Percentiles rank a stretch among this genome's conserved stretches.
Conservation (phyloP, 2,329 filamentous ascomycete species). For the Alternaria incomplexa region DNA sequence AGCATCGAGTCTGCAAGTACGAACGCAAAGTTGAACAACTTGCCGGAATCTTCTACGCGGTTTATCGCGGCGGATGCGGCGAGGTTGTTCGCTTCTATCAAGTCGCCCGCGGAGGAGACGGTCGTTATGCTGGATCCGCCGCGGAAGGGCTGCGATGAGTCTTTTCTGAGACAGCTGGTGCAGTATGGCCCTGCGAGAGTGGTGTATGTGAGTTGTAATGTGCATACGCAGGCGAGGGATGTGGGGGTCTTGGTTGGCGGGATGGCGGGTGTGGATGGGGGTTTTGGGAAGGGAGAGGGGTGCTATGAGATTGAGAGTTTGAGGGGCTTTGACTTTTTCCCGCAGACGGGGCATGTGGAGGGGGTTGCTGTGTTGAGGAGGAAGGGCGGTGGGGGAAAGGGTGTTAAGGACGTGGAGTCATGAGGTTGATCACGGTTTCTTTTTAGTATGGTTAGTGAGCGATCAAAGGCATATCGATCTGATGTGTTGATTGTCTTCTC, state of each 20-base stretch:
- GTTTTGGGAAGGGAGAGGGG: constrained; percentile 46
- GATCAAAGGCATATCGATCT: neutral
- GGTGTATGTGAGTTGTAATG: constrained; percentile 96
- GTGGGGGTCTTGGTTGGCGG: constrained; percentile 86
- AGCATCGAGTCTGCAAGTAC: constrained; percentile 79
- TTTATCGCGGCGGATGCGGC: constrained; percentile 92
- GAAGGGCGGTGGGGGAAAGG: constrained; percentile 29
- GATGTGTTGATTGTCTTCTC: constrained; percentile 10
- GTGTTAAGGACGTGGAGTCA: neutral
- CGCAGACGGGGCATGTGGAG: constrained; percentile 76
- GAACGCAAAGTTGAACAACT: constrained; percentile 79
- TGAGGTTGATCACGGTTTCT: neutral
- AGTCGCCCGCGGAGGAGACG: constrained; percentile 79
- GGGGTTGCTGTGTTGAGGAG: constrained; percentile 65
- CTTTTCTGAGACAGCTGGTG: constrained; percentile 82
- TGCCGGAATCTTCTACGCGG: constrained; percentile 70
- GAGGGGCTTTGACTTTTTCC: constrained; percentile 95
- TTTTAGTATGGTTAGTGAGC: neutral
- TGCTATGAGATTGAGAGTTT: constrained; percentile 88
- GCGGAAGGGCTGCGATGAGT: constrained; percentile 88
- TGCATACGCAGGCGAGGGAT: constrained; percentile 95
- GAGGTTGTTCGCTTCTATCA: constrained; percentile 77
- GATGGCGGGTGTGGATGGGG: constrained; percentile 51
- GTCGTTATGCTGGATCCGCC: constrained; percentile 97
- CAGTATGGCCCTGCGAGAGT: constrained; percentile 78